Evolutionary conservation across 2,329 filamentous ascomycete genomes (phyloP).

Genomic region (Penicillium sp.): DNA sequence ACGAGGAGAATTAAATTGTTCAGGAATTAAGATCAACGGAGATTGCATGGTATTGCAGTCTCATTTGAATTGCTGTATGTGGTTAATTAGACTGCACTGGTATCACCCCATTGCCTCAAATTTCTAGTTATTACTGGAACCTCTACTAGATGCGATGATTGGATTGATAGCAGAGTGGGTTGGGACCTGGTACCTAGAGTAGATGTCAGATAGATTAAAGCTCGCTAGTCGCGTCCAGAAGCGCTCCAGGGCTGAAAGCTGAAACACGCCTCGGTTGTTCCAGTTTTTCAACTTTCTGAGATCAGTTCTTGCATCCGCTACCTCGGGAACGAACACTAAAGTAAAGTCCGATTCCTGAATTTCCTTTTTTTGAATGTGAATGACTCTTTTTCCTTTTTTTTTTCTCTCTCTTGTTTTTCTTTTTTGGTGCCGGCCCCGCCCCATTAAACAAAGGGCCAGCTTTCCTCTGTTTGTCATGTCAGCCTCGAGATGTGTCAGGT

Average conservation of each 20-base stretch:
- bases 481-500: not conserved
- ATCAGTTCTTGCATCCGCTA: not conserved
- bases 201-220: constrained; percentile 7
- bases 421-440: not conserved
- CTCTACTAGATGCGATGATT: not conserved
- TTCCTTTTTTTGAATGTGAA: not conserved
- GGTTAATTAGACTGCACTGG: not conserved
- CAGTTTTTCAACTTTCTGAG: not conserved
- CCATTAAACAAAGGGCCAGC: not conserved
- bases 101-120: not conserved
- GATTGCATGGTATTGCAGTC: not conserved
- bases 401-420: not conserved
- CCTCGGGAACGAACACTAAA: not conserved
- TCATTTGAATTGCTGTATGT: not conserved
- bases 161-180: not conserved
- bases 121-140: not conserved
- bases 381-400: not conserved
- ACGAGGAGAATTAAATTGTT: not conserved
- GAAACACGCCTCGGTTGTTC: constrained; percentile 7
- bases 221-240: constrained; percentile 3
- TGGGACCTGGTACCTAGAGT: not conserved
- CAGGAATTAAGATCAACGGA: too few species aligned
- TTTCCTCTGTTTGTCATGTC: not conserved
- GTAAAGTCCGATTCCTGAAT: not conserved
- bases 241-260: constrained; percentile 4